phyloP scores from a whole-genome alignment of 2,329 filamentous ascomycete genomes.

The Penicillium paneum region DNA sequence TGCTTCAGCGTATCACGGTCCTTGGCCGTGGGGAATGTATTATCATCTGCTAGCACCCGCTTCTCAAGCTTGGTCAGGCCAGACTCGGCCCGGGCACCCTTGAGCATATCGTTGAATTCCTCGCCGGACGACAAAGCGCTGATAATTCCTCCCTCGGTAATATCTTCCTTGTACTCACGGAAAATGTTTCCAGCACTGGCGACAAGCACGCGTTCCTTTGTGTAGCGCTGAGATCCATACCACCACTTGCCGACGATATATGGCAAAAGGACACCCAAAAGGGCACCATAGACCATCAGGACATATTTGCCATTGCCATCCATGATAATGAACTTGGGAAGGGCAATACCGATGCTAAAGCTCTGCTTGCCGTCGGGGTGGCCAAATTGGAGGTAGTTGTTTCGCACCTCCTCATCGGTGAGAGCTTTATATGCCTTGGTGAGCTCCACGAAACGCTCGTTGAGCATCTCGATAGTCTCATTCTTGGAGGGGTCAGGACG shows the following conservation, averaged over 20 bases:
- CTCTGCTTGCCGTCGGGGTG: conserved; percentile 98
- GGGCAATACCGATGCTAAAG: conserved; percentile 93
- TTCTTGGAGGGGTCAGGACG: conserved; percentile 81
- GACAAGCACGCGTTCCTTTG: conserved; percentile 88
- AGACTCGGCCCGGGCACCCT: conserved; percentile 73
- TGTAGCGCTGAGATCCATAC: conserved; percentile 92
- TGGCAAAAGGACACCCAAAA: conserved; percentile 85
- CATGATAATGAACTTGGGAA: conserved; percentile 87
- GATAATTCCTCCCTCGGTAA: conserved; percentile 76
- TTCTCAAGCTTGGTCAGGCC: conserved; percentile 82
- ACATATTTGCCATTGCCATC: conserved; percentile 96
- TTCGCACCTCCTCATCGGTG: conserved; percentile 93
- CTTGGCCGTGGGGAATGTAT: conserved; percentile 61
- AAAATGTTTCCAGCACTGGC: conserved; percentile 94
- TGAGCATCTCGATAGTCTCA: conserved; percentile 79
- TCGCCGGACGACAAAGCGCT: conserved; percentile 78
- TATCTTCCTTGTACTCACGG: conserved; percentile 82
- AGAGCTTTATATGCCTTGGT: conserved; percentile 98
- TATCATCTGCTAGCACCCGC: conserved; percentile 64
- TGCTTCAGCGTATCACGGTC: conserved; percentile 75
- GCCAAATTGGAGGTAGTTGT: conserved; percentile 94
- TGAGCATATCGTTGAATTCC: conserved; percentile 75
- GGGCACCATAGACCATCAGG: conserved; percentile 78
- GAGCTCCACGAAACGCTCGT: conserved; percentile 86
- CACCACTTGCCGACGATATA: conserved; percentile 97